Evolutionary conservation across 371 early-diverging fungal species (phyloP).

Genomic region (Lichtheimia hyalospora): DNA sequence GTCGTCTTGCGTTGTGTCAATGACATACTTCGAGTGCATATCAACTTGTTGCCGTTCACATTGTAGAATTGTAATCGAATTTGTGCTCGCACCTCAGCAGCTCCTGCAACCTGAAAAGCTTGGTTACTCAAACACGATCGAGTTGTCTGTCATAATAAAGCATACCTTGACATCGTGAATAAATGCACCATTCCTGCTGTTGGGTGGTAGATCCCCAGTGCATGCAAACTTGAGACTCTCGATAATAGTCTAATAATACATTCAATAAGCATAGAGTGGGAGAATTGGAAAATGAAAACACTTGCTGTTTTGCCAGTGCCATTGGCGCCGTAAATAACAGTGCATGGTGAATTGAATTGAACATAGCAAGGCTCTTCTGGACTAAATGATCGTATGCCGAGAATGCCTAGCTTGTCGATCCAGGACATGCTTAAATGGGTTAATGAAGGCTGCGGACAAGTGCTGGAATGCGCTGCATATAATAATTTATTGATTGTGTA

Average conservation of each 20-base stretch:
- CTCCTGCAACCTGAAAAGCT: slow-evolving; percentile 68
- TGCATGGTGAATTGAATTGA: slow-evolving; percentile 93
- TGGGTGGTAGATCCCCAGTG: slow-evolving; percentile 97
- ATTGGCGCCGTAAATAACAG: slow-evolving; percentile 98
- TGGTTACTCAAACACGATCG: no score
- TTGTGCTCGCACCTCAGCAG: slow-evolving; percentile 93
- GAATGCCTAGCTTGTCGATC: slow-evolving; percentile 79
- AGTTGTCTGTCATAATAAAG: background rate
- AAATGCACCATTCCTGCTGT: slow-evolving; percentile 91
- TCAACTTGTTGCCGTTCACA: slow-evolving; percentile 74
- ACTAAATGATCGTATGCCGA: slow-evolving; percentile 96
- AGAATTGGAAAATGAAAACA: background rate
- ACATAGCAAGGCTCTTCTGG: slow-evolving; percentile 81
- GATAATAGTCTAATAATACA: slow-evolving; percentile 85
- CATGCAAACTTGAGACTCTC: slow-evolving; percentile 98
- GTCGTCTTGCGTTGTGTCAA: slow-evolving; percentile 70
- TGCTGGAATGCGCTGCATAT: no score
- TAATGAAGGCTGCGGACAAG: no score
- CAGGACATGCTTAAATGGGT: slow-evolving; percentile 54
- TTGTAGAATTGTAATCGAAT: slow-evolving; percentile 88
- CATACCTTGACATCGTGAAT: slow-evolving; percentile 95
- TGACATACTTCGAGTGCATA: slow-evolving; percentile 80
- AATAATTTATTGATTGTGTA: no score
- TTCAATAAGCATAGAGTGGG: no score
- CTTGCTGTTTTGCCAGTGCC: slow-evolving; percentile 97